Evolutionary conservation across 441 rosid species (phyloP).

Genomic region (Arabidopsis hybrid): DNA sequence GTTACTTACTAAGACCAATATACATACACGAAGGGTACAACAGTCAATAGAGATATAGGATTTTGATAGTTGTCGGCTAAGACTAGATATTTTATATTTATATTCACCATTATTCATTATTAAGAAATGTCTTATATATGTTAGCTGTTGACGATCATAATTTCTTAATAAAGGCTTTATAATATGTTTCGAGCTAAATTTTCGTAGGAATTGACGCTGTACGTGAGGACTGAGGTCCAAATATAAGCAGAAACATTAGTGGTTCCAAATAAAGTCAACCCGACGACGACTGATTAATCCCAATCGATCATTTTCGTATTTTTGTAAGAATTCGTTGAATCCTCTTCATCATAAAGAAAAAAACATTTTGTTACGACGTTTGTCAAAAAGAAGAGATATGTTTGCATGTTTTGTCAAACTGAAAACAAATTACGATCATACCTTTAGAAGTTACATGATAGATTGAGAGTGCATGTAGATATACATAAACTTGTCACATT

Average conservation of each 20-base stretch:
- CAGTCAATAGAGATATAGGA: too few relatives aligned
- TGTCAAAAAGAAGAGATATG: neutral
- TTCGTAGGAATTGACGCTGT: neutral
- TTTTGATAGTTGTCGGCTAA: too few relatives aligned
- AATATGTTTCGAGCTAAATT: neutral
- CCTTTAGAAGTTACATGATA: neutral
- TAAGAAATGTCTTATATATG: too few relatives aligned
- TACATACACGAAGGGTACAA: too few relatives aligned
- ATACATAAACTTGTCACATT: neutral
- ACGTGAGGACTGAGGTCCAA: conserved; percentile 19
- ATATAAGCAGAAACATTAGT: conserved; percentile 15
- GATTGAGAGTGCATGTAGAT: neutral
- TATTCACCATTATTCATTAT: too few relatives aligned
- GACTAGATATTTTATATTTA: too few relatives aligned
- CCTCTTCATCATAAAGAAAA: neutral
- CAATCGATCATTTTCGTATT: neutral
- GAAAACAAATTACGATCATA: neutral
- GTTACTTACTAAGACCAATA: too few relatives aligned
- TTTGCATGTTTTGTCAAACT: neutral
- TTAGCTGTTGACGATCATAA: too few relatives aligned
- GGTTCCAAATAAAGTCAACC: conserved; percentile 27
- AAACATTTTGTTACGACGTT: neutral
- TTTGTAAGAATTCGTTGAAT: neutral
- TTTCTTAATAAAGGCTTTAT: neutral
- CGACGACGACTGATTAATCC: conserved; percentile 3